Evolutionary conservation across 2,329 filamentous ascomycete genomes (phyloP), one percentile per base, ranked within the genome.

Genomic region (Penicillium polonicum): DNA sequence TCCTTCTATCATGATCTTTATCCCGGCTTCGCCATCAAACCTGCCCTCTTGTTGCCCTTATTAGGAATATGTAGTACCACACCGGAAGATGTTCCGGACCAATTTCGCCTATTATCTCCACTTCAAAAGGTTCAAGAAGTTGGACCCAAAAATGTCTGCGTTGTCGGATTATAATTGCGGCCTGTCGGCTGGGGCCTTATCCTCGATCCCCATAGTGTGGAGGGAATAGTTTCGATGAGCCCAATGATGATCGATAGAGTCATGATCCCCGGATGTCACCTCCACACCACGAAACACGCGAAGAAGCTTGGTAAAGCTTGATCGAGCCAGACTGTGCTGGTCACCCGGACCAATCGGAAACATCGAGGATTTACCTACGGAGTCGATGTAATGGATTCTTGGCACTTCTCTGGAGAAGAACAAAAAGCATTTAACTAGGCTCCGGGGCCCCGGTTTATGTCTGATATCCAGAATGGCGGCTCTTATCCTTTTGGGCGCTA

Each of bases 241-340:
- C 50, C 21, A 42, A 60, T 65, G 60, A 65, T 60, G 61, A 60
- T 42, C 27, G 38, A 48, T 31, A 52, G 41, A 60, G 54, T 62
- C 62, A 66, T 64, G 27, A 42, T 61, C 59, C 61, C 67, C 68
- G 65, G 65, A 66, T 62, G 48, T 65, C 48, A 58, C 46, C 62
- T 67, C 67, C 65, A 63, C 63, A 59, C 60, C 57, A 56, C 42
- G 45, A 52, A 33, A 25, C 58, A 58, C 50, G 41, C 58, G 49
- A 61, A 27, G 25, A 42, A 49, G 42, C 31, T 21, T 58, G 62
- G 58, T 53, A 57, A 58, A 54, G 41, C 49, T 52, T 61, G 39
- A 48, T 59, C 27, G 33, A 43, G 29, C 58, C 51, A 35, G 29
- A 58, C 52, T 57, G 38, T 60, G 31, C n/a, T 25, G 13, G 13